phyloP scores from a whole-genome alignment of 176 grass and related monocot species.

The Tuctoria greenei region DNA sequence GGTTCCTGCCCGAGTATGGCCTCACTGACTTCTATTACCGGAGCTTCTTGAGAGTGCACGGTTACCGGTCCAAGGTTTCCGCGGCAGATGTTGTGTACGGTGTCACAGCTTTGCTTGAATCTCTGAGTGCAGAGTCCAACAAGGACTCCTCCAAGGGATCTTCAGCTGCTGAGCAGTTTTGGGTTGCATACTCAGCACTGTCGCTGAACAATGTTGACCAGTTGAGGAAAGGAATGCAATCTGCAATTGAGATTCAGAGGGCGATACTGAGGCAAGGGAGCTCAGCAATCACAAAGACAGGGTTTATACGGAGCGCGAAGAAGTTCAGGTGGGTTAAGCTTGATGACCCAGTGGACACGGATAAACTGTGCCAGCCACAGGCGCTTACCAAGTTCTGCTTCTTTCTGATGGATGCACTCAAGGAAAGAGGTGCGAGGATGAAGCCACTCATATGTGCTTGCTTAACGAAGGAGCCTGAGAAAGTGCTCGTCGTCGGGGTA shows the following conservation, averaged over 20 bases:
- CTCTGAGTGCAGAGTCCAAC: slow-evolving; percentile 21
- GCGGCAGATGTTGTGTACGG: slow-evolving; percentile 96
- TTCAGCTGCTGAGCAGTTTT: slow-evolving; percentile 63
- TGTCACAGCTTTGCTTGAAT: slow-evolving; percentile 72
- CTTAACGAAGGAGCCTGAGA: slow-evolving; percentile 55
- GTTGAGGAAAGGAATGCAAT: slow-evolving; percentile 75
- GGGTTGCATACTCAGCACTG: slow-evolving; percentile 80
- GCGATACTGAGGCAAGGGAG: slow-evolving; percentile 86
- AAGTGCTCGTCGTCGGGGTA: slow-evolving; percentile 73
- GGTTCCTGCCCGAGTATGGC: slow-evolving; percentile 87
- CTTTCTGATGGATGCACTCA: slow-evolving; percentile 84
- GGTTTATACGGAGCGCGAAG: slow-evolving; percentile 70
- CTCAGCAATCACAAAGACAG: slow-evolving; percentile 76
- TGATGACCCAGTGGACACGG: slow-evolving; percentile 70
- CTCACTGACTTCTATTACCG: slow-evolving; percentile 82
- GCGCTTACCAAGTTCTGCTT: slow-evolving; percentile 86
- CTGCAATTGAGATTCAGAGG: slow-evolving; percentile 78
- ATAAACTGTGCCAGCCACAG: slow-evolving; percentile 66
- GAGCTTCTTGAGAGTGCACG: slow-evolving; percentile 80
- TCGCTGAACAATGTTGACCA: slow-evolving; percentile 70
- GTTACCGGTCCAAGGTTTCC: slow-evolving; percentile 74
- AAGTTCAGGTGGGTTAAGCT: slow-evolving; percentile 93
- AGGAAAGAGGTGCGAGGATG: slow-evolving; percentile 78
- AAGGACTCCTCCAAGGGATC: slow-evolving; percentile 43
- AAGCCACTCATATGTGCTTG: slow-evolving; percentile 82